These are phyloP conservation scores for Pseudocercospora cruenta DNA, from an alignment of 2,329 filamentous ascomycete species.

Conservation along the genomic window DNA sequence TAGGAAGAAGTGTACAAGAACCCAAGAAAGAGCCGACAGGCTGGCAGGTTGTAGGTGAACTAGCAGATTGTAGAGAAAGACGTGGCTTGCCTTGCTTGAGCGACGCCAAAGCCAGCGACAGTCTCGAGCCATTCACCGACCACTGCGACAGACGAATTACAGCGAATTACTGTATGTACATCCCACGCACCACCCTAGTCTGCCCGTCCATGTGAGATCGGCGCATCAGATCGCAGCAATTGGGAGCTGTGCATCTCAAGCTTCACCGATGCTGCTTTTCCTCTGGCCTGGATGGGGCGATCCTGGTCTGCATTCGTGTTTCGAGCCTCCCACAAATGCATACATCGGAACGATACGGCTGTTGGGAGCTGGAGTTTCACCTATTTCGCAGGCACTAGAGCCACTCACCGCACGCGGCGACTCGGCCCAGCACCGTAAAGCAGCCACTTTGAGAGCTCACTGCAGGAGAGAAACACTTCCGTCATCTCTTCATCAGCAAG, in stretches of 20 bases:
- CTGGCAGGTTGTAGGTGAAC: neutral
- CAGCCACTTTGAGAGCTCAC: neutral
- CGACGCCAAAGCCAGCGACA: neutral
- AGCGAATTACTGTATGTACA: neutral
- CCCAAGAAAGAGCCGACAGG: neutral
- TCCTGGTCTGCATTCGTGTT: too few relatives aligned
- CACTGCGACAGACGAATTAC: neutral
- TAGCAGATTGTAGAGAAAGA: neutral
- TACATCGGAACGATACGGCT: neutral
- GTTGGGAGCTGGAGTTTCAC: neutral
- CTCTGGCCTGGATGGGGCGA: too few relatives aligned
- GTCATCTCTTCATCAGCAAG: neutral
- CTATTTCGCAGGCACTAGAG: neutral
- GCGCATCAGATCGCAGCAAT: neutral
- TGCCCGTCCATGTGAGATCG: neutral
- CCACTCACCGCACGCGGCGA: neutral
- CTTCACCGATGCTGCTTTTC: too few relatives aligned
- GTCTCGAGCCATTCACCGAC: neutral
- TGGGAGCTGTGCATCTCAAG: too few relatives aligned
- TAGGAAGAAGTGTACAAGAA: conserved; percentile 1
- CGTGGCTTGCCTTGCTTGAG: neutral
- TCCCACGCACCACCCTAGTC: neutral
- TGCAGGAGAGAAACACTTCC: neutral
- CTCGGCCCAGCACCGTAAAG: neutral
- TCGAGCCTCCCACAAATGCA: neutral